A percentile compares a stretch with the other conserved stretches of the same genome.
Conservation (phyloP, 331 rosid genomes). For the Malus hybrid region DNA sequence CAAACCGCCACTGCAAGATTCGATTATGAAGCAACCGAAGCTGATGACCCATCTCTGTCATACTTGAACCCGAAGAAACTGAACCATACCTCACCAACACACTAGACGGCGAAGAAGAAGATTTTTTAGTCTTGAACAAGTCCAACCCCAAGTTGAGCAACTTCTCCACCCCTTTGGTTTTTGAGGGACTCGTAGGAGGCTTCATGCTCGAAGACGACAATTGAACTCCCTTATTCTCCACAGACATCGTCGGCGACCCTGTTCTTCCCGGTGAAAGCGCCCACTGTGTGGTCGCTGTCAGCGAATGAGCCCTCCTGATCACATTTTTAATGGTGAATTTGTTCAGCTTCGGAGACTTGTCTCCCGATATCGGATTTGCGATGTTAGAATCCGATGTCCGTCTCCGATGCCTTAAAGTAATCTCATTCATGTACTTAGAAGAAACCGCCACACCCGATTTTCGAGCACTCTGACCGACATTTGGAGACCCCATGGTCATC, state of each 20-base stretch:
- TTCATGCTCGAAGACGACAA: conserved; percentile 52
- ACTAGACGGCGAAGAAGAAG: conserved; percentile 16
- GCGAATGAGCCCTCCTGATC: conserved; percentile 50
- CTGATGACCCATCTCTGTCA: conserved; percentile 30
- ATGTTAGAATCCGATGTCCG: conserved; percentile 43
- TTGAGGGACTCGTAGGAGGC: conserved; percentile 40
- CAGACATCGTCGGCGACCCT: conserved; percentile 32
- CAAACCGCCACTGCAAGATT: conserved; percentile 56
- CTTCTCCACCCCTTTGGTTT: conserved; percentile 52
- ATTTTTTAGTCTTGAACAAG: conserved; percentile 53
- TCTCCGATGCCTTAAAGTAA: conserved; percentile 17
- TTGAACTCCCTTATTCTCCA: conserved; percentile 36
- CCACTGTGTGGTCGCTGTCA: conserved; percentile 56
- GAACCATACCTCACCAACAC: conserved; percentile 5
- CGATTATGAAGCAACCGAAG: conserved; percentile 55
- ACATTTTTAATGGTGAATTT: conserved; percentile 21
- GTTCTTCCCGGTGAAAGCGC: conserved; percentile 78
- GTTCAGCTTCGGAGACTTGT: conserved; percentile 23
- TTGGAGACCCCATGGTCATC: conserved; percentile 5
- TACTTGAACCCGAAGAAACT: neutral
- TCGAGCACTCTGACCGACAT: conserved; percentile 3
- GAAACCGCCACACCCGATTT: conserved; percentile 35
- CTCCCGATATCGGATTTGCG: conserved; percentile 20
- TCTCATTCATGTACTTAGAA: conserved; percentile 39
- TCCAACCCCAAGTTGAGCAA: conserved; percentile 54